A percentile compares a stretch with the other conserved stretches of the same genome.
Conservation (phyloP, 2,329 filamentous ascomycete genomes). For the Ceratocystis variospora region DNA sequence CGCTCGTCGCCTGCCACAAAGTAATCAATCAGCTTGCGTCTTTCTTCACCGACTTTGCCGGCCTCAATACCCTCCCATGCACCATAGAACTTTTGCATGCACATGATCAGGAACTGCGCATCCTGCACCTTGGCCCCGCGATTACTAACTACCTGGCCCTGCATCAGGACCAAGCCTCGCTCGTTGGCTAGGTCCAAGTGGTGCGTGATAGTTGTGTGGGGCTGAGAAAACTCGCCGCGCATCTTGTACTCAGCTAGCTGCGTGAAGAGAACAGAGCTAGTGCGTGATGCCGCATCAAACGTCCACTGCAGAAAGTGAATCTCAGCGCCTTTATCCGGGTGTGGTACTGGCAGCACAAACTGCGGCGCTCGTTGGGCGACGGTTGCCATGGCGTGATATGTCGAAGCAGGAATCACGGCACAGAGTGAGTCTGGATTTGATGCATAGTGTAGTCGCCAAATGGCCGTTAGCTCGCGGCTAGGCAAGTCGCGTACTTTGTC, state of each 20-base stretch:
- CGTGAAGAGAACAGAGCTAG: slow-evolving; percentile 76
- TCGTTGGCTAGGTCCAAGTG: slow-evolving; percentile 64
- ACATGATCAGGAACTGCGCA: slow-evolving; percentile 82
- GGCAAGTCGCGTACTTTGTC: slow-evolving; percentile 61
- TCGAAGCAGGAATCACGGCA: slow-evolving; percentile 59
- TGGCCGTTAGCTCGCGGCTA: slow-evolving; percentile 64
- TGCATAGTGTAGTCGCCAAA: slow-evolving; percentile 85
- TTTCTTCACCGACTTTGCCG: slow-evolving; percentile 34
- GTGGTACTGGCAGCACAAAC: slow-evolving; percentile 81
- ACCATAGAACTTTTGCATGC: slow-evolving; percentile 86
- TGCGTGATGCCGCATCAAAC: slow-evolving; percentile 54
- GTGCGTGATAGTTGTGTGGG: slow-evolving; percentile 89
- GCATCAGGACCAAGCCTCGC: slow-evolving; percentile 72
- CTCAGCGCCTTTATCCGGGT: slow-evolving; percentile 56
- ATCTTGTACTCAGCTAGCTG: slow-evolving; percentile 87
- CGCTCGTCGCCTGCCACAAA: slow-evolving; percentile 64
- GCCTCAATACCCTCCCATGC: slow-evolving; percentile 39
- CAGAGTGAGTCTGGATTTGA: slow-evolving; percentile 61
- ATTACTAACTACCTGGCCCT: slow-evolving; percentile 64
- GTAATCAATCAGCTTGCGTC: slow-evolving; percentile 61
- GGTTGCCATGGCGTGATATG: slow-evolving; percentile 58
- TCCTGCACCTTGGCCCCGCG: slow-evolving; percentile 65
- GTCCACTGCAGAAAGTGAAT: slow-evolving; percentile 97
- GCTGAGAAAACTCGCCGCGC: slow-evolving; percentile 74
- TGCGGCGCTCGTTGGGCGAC: slow-evolving; percentile 65